Evolutionary conservation across 257 asterid species (phyloP).

Genomic region (Solanum lignicaule): DNA sequence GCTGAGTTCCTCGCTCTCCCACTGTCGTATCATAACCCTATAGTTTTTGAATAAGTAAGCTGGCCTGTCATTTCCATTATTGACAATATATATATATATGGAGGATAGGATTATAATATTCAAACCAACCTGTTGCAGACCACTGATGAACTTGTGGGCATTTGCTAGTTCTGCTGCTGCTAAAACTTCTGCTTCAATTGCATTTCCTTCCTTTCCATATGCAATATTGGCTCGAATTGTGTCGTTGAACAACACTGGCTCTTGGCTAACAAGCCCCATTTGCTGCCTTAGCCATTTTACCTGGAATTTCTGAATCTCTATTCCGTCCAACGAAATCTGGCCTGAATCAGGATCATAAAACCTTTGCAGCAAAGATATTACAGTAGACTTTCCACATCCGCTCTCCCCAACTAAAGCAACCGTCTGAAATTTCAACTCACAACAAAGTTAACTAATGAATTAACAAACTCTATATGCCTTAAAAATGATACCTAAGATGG

Average conservation of each 20-base stretch:
- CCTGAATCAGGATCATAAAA: slow-evolving; percentile 82
- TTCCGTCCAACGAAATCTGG: slow-evolving; percentile 55
- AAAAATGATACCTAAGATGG: background rate
- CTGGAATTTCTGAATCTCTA: slow-evolving; percentile 60
- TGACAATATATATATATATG: background rate
- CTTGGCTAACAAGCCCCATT: slow-evolving; percentile 97
- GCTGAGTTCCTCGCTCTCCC: slow-evolving; percentile 73
- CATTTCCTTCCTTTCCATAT: slow-evolving; percentile 64
- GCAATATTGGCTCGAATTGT: slow-evolving; percentile 82
- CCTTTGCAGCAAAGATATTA: slow-evolving; percentile 60
- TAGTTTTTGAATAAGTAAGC: background rate
- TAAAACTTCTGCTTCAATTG: slow-evolving; percentile 71
- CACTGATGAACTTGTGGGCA: slow-evolving; percentile 83
- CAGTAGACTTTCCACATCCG: slow-evolving; percentile 91
- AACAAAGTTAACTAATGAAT: background rate
- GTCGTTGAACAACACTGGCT: slow-evolving; percentile 65
- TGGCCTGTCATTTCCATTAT: background rate
- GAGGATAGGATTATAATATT: background rate
- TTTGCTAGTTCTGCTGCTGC: slow-evolving; percentile 80
- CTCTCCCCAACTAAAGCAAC: slow-evolving; percentile 93
- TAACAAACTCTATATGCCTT: background rate
- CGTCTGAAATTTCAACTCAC: slow-evolving; percentile 33
- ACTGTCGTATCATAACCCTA: slow-evolving; percentile 77
- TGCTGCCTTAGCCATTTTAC: slow-evolving; percentile 80
- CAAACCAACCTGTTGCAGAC: slow-evolving; percentile 32